Evolutionary conservation across 2,329 filamentous ascomycete genomes (phyloP), one percentile per base, ranked within the genome.

Genomic region (Colletotrichum sp.): DNA sequence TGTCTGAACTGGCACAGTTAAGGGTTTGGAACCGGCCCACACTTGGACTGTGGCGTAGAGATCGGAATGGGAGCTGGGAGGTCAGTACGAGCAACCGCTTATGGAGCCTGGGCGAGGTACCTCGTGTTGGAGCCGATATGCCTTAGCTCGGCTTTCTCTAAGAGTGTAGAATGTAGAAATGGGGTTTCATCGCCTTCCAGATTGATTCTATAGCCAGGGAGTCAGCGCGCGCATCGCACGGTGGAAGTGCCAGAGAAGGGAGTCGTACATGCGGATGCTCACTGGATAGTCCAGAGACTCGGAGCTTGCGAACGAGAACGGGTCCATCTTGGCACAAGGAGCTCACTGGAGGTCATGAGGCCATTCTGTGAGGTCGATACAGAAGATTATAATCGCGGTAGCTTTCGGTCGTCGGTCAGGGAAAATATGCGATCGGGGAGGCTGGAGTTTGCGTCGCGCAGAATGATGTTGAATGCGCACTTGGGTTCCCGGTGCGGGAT

Each of bases 271-370:
- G 84, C 92, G 91, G 80, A 94, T 88, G 85, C 88, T 92, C 79
- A 94, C 89, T 24, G 94, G 92, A 78, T 96, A 91, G 80, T 95
- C 90, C 80, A 99, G 90, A 84, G 95, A 93, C 79, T 95, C 94
- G 75, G 97, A 98, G 82, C 93, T 95, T 79, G 95, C 96, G 88
- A 99, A 99, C 34, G 96, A 98, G 86, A 98, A 98, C 68, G 96
- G 94, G 86, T 99, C 97, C 95, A 98, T 98, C 32, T 44, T 73
- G 70, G 68, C 68, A 72, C 78, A 79, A 57, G 59, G 75, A 79
- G 64, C 39, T 68, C 32, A 8, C 44, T 13, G 60, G 26, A 34
- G 59, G 26, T 75, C 60, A 65, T 75, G 59, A 64, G 34, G 30
- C 63, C 73, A 75, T 75, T 65, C 30, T 75, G 28, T 26, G 55